phyloP scores from a whole-genome alignment of 805 yeast genomes.

The Kregervanrija pseudodelftensis region DNA sequence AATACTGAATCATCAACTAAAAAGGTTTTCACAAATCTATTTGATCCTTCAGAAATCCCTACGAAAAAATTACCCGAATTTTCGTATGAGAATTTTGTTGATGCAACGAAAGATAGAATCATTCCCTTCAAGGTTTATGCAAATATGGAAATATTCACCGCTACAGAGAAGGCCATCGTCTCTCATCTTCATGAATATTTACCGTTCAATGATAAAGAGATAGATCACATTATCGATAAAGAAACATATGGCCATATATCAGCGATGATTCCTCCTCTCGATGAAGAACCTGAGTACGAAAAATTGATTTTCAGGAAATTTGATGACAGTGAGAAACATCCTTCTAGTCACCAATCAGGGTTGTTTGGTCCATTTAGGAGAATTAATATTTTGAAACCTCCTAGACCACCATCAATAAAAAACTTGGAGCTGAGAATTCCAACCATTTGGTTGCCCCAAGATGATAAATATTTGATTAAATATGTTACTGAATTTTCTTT shows the following conservation, averaged over 20 bases:
- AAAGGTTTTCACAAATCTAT: slow-evolving; percentile 1
- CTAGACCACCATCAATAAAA: slow-evolving; percentile 80
- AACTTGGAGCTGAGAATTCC: slow-evolving; percentile 82
- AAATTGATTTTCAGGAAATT: slow-evolving; percentile 46
- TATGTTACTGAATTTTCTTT: slow-evolving; percentile 81
- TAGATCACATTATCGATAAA: slow-evolving; percentile 23
- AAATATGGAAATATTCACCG: slow-evolving; percentile 34
- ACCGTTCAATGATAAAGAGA: slow-evolving; percentile 36
- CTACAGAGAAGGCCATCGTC: slow-evolving; percentile 40
- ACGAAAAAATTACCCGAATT: slow-evolving; percentile 24
- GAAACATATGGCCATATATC: slow-evolving; percentile 48
- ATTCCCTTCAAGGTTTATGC: slow-evolving; percentile 42
- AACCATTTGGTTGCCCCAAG: slow-evolving; percentile 94
- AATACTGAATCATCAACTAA: slow-evolving; percentile 6
- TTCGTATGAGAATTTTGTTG: slow-evolving; percentile 23
- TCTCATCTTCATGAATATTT: slow-evolving; percentile 40
- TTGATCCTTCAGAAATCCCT: slow-evolving; percentile 29
- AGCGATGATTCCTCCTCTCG: slow-evolving; percentile 55
- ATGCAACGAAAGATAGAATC: slow-evolving; percentile 1
- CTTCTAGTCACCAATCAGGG: slow-evolving; percentile 44
- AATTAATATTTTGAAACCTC: slow-evolving; percentile 69
- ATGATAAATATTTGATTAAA: slow-evolving; percentile 72
- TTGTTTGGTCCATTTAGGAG: slow-evolving; percentile 51
- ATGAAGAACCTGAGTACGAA: slow-evolving; percentile 55
- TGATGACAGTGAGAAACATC: slow-evolving; percentile 33